These are phyloP conservation scores for Talaromyces sp. DNA, from an alignment of 2,329 filamentous ascomycete species.

Conservation along the genomic window DNA sequence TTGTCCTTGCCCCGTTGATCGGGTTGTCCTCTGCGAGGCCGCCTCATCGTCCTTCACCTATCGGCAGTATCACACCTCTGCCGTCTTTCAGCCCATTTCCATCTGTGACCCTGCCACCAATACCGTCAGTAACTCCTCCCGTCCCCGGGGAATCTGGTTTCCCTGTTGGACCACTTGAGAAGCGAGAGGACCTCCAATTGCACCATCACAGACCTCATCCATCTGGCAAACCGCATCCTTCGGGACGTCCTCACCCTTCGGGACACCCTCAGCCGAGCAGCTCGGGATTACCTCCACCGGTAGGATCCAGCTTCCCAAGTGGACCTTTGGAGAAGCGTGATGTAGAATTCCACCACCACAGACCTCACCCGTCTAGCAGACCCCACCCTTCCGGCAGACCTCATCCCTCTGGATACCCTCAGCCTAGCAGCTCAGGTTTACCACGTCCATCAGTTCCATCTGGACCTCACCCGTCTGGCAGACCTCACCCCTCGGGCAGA, in stretches of 20 bases:
- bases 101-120: neutral
- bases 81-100: constrained; percentile 9
- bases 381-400: too few relatives aligned
- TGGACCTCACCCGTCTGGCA: neutral
- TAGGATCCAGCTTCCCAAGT: too few relatives aligned
- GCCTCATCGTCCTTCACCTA: neutral
- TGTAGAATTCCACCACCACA: too few relatives aligned
- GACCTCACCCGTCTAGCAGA: too few relatives aligned
- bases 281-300: neutral
- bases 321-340: too few relatives aligned
- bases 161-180: constrained; percentile 5
- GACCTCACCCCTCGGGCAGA: too few relatives aligned
- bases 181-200: neutral
- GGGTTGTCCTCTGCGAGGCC: constrained; percentile 12
- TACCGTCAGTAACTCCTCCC: neutral
- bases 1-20: constrained; percentile 5
- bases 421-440: neutral
- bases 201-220: constrained; percentile 1
- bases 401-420: neutral
- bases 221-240: constrained; percentile 1
- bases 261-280: neutral
- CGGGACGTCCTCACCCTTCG: neutral
- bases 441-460: neutral
- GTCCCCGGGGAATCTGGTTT: neutral
- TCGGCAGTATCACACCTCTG: neutral